Percentiles rank a stretch among this genome's conserved stretches.
These are phyloP conservation scores for Saposhnikovia divaricata DNA, from an alignment of 129 eudicot genomes.

Conservation along the genomic window DNA sequence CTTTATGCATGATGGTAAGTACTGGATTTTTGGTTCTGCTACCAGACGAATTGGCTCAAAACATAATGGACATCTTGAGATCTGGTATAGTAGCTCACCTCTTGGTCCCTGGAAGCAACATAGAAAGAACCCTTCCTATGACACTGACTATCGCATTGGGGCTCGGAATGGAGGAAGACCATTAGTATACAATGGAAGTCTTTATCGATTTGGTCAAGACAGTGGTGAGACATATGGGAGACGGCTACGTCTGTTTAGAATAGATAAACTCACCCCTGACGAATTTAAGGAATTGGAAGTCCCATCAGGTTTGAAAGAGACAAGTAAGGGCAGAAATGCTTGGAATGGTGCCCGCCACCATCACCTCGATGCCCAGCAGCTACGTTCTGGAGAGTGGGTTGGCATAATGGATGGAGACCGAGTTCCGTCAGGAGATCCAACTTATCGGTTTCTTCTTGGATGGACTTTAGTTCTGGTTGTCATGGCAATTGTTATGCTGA, in stretches of 20 bases:
- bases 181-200: constrained; percentile 48
- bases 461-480: constrained; percentile 43
- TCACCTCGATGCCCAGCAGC: constrained; percentile 67
- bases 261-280: constrained; percentile 39
- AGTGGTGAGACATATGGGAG: constrained; percentile 60
- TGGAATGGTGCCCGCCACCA: constrained; percentile 85
- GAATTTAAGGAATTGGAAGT: constrained; percentile 69
- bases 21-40: constrained; percentile 80
- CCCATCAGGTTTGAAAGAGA: constrained; percentile 34
- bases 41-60: constrained; percentile 35
- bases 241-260: constrained; percentile 45
- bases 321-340: constrained; percentile 58
- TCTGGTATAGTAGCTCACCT: constrained; percentile 77
- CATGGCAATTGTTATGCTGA: constrained; percentile 30
- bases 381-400: constrained; percentile 61
- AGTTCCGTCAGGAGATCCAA: constrained; percentile 51
- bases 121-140: constrained; percentile 57
- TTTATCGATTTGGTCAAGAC: constrained; percentile 70
- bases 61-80: constrained; percentile 53
- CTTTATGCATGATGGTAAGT: constrained; percentile 42
- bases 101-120: constrained; percentile 86
- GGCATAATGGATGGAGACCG: constrained; percentile 79
- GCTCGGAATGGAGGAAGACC: constrained; percentile 86
- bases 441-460: constrained; percentile 51
- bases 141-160: constrained; percentile 36